phyloP scores from a whole-genome alignment of 352 stramenopile genomes.

The Globisporangium spinosum region DNA sequence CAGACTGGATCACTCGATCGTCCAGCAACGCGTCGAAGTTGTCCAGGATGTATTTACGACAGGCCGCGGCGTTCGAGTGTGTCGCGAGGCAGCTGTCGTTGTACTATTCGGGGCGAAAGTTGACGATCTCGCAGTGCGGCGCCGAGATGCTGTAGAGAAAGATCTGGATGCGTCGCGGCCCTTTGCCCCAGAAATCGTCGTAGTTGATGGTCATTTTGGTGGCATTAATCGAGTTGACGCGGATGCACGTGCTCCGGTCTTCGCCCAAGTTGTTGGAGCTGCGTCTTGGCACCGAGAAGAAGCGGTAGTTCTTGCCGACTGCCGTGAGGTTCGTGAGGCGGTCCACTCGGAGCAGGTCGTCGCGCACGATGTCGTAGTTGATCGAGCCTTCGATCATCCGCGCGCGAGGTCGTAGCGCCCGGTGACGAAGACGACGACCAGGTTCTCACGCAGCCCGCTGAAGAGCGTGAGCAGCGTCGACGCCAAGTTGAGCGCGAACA shows the following conservation, averaged over 20 bases:
- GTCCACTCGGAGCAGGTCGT: slow-evolving; percentile 16
- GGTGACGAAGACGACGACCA: slow-evolving; percentile 22
- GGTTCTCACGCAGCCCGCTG: slow-evolving; percentile 33
- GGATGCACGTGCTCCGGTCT: slow-evolving; percentile 39
- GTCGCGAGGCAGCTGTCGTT: slow-evolving; percentile 29
- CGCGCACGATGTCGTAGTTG: slow-evolving; percentile 29
- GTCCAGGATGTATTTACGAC: slow-evolving; percentile 51
- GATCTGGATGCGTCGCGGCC: slow-evolving; percentile 30
- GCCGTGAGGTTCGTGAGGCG: slow-evolving; percentile 20
- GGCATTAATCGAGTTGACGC: slow-evolving; percentile 43
- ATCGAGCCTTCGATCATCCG: slow-evolving; percentile 22
- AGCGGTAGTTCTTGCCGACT: slow-evolving; percentile 21
- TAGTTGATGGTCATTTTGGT: slow-evolving; percentile 29
- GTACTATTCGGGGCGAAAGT: slow-evolving; percentile 37
- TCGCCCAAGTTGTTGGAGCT: slow-evolving; percentile 30
- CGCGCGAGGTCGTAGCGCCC: slow-evolving; percentile 23
- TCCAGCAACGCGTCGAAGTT: slow-evolving; percentile 38
- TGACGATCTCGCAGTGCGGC: slow-evolving; percentile 37
- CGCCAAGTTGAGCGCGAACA: slow-evolving; percentile 20
- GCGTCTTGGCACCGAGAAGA: slow-evolving; percentile 32
- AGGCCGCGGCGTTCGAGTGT: slow-evolving; percentile 29
- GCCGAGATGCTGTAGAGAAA: slow-evolving; percentile 48
- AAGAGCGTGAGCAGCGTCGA: slow-evolving; percentile 32
- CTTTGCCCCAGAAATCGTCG: slow-evolving; percentile 44
- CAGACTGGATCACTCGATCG: slow-evolving; percentile 29